A percentile compares a stretch with the other conserved stretches of the same genome.
Evolutionary conservation across 2,329 filamentous ascomycete species (phyloP).

Genomic region (Byssoonygena ceratinophila): DNA sequence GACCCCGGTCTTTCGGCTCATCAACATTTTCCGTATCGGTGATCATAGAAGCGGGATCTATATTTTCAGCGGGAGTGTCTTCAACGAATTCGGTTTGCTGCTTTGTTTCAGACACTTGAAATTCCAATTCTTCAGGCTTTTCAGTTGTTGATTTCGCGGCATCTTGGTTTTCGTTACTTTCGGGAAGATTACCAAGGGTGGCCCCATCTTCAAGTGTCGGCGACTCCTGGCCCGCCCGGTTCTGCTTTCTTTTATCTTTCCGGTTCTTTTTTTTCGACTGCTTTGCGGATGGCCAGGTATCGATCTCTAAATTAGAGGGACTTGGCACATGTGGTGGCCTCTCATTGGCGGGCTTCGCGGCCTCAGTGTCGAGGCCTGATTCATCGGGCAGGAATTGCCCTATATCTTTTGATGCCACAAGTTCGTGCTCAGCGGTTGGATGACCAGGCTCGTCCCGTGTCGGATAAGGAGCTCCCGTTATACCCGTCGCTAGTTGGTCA

Average conservation of each 20-base stretch:
- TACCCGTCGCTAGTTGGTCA: not conserved
- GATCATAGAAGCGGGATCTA: not conserved
- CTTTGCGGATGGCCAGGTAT: conserved; percentile 9
- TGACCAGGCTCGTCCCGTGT: not conserved
- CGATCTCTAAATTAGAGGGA: not conserved
- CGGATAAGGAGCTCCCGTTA: not conserved
- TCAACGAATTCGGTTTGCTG: not conserved
- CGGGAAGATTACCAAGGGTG: not conserved
- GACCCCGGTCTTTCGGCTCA: not conserved
- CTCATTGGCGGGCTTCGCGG: conserved; percentile 10
- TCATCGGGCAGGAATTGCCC: conserved; percentile 1
- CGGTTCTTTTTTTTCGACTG: conserved; percentile 19
- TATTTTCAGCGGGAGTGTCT: not conserved
- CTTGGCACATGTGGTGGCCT: conserved; percentile 8
- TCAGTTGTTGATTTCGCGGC: not conserved
- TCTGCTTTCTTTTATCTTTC: conserved; percentile 17
- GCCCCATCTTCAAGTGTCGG: not conserved
- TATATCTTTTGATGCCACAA: not conserved
- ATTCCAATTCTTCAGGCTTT: not conserved
- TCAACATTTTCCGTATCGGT: not conserved
- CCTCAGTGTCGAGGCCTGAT: not conserved
- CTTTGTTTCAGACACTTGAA: not conserved
- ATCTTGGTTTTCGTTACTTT: not conserved
- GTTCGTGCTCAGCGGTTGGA: not conserved
- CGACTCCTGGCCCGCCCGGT: not conserved